A percentile compares a stretch with the other conserved stretches of the same genome.
Evolutionary conservation across 768 basidiomycete species (phyloP).

Genomic region (Crucibulum laeve): DNA sequence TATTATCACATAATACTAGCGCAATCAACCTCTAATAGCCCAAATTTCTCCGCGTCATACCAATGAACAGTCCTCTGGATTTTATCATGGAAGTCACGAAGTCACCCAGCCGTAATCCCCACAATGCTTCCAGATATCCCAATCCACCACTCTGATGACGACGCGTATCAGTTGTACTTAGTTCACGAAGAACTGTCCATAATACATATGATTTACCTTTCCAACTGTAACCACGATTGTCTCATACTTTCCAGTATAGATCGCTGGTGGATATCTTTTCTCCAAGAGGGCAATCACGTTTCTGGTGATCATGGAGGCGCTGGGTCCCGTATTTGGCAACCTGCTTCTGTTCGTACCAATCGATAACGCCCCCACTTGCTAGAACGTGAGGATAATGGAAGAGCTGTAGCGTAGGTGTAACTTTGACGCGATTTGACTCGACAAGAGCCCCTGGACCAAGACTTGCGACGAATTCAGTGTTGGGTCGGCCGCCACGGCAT

Average conservation of each 20-base stretch:
- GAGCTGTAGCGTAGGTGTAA: conserved; percentile 39
- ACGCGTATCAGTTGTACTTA: neutral
- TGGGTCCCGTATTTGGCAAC: conserved; percentile 11
- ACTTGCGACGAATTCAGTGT: conserved; percentile 48
- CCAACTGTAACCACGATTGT: conserved; percentile 8
- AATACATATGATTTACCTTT: conserved; percentile 5
- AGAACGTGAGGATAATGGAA: conserved; percentile 13
- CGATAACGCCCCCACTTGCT: conserved; percentile 17
- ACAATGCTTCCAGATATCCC: conserved; percentile 7
- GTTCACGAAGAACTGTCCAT: neutral
- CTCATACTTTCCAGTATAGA: conserved; percentile 10
- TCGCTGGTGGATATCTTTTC: conserved; percentile 1
- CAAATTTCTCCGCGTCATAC: neutral
- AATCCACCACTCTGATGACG: conserved; percentile 12
- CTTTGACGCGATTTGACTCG: conserved; percentile 38
- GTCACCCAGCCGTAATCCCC: conserved; percentile 12
- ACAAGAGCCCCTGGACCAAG: conserved; percentile 33
- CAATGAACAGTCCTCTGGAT: neutral
- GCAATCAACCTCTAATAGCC: too few species aligned
- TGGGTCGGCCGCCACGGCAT: conserved; percentile 35
- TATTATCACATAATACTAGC: too few species aligned
- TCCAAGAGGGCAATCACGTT: conserved; percentile 13
- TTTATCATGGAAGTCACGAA: conserved; percentile 2
- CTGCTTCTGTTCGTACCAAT: conserved; percentile 16
- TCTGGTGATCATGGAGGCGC: conserved; percentile 8